These are phyloP conservation scores for Aristolochia contorta DNA, from an alignment of 164 flowering plant genomes.

Conservation along the genomic window DNA sequence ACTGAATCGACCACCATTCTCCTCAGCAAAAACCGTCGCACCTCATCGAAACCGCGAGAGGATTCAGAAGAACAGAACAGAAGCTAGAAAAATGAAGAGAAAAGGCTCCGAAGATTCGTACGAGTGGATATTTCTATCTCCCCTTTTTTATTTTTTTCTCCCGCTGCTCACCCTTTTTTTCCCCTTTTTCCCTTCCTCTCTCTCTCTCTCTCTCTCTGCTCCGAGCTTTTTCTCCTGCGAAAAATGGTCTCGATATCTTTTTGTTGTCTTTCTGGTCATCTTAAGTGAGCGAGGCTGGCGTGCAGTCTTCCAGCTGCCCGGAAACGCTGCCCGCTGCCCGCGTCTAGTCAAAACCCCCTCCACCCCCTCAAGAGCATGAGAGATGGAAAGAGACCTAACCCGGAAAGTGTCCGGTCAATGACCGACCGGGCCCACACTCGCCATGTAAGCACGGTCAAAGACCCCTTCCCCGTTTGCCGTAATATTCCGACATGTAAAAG, in stretches of 20 bases:
- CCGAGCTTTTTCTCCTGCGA: neutral
- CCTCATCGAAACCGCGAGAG: constrained; percentile 7
- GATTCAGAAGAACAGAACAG: constrained; percentile 1
- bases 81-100: neutral
- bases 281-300: constrained; percentile 22
- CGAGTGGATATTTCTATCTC: constrained; percentile 4
- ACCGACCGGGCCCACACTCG: neutral
- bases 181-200: neutral
- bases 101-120: neutral
- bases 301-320: constrained; percentile 19
- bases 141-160: neutral
- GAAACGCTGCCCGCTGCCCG: constrained; percentile 16
- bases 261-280: constrained; percentile 18
- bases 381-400: constrained; percentile 1
- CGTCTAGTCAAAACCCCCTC: constrained; percentile 5
- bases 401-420: constrained; percentile 1
- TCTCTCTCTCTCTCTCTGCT: constrained; percentile 5
- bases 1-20: constrained; percentile 16
- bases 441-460: constrained; percentile 1
- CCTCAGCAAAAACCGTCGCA: neutral
- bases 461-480: no score
- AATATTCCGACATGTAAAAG: no score
- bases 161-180: neutral
- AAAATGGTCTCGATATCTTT: constrained; percentile 15
- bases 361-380: neutral